Evolutionary conservation across 2,329 filamentous ascomycete species (phyloP), one percentile per base, ranked within the genome.

Genomic region (Orbilia javanica): DNA sequence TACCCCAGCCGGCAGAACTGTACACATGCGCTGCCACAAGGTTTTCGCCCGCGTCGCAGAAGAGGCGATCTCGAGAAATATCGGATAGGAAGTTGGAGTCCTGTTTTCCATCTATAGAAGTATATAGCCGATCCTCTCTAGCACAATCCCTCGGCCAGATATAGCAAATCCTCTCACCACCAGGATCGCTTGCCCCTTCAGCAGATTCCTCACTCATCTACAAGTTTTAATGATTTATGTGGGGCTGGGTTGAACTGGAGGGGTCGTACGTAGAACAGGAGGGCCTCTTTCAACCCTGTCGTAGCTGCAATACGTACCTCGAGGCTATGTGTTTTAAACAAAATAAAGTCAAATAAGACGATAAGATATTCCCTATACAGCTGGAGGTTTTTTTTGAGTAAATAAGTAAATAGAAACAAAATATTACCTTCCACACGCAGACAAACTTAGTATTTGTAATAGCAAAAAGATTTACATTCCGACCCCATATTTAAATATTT

Each of bases 101-200:
- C 15, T 76, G 72, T 20, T 69, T 70, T 57, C 65, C 72, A 27
- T 76, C 72, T 36, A 76, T 46, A 1, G 48, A 36, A 13, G 72
- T 76, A 29, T 76, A 76, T 8, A 76, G 60, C n/a, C 72, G 53
- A 15, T 76, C 72, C 4, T 69, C 53, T 36, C 65, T 50, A 31
- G 69, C 57, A 39, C 72, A 76, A 29, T 76, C 55, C 20, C 66
- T 39, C 1, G 72, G 72, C 72, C 72, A 76, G 13, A 62, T 70
- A 4, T 65, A 65, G 57, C 66, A 75, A 25, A 69, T n/a, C 4
- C 64, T 57, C 15, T 75, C 71, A 6, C 31, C 64, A 13, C 53
- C 46, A 29, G 53, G 20, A 25, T 68, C 62, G 25, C 27, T 73
- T 1, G 53, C 31, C 11, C 22, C 62, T 20, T 68, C 64, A 27